Evolutionary conservation across 139 green algal genomes (phyloP).

Genomic region (Tetradesmus obliquus): DNA sequence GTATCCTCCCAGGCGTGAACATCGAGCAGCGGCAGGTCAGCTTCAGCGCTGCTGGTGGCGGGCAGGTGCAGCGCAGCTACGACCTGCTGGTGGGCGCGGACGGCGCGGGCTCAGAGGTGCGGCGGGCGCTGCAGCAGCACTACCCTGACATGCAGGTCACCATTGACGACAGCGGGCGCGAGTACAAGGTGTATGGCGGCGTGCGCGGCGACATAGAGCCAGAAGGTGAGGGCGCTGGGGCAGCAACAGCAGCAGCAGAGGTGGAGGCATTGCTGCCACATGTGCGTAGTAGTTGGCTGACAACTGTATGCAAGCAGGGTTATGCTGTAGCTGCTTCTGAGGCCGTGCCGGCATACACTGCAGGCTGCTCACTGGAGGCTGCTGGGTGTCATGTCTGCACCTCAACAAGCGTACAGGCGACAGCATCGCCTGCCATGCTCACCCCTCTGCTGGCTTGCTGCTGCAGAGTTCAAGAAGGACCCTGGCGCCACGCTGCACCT

Average conservation of each 20-base stretch:
- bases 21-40: conserved; percentile 7
- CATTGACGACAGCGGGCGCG: conserved; percentile 53
- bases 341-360: too few species aligned
- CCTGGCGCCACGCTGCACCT: conserved; percentile 64
- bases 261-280: background rate
- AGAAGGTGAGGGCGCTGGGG: conserved; percentile 36
- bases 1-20: conserved; percentile 8
- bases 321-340: too few species aligned
- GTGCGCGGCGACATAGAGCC: conserved; percentile 58
- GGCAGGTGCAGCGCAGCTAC: conserved; percentile 9
- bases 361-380: too few species aligned
- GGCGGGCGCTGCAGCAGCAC: conserved; percentile 36
- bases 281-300: background rate
- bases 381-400: too few species aligned
- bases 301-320: too few species aligned
- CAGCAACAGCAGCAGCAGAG: background rate
- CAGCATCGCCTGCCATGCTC: too few species aligned
- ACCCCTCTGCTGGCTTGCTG: background rate
- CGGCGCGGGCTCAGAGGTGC: conserved; percentile 53
- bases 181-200: conserved; percentile 65
- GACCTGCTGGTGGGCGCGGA: conserved; percentile 72
- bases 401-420: too few species aligned
- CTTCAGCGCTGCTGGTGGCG: background rate
- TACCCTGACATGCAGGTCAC: conserved; percentile 44
- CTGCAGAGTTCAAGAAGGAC: conserved; percentile 57